phyloP scores from a whole-genome alignment of 2,329 filamentous ascomycete genomes.

The Aspergillus versicolor region DNA sequence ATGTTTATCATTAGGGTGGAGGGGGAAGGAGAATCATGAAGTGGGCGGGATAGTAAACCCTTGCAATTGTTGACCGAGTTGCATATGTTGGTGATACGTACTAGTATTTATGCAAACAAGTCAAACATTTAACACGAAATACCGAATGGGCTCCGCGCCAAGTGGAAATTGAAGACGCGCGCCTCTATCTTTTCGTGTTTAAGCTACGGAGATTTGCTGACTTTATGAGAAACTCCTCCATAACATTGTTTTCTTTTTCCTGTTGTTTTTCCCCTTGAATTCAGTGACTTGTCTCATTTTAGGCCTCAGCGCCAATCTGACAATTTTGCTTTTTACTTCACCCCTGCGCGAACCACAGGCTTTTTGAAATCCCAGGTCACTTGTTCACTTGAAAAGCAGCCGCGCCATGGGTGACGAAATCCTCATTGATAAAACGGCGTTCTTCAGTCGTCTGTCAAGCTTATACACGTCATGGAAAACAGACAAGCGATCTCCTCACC shows the following conservation, averaged over 20 bases:
- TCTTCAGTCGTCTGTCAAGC: conserved; percentile 87
- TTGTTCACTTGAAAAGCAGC: conserved; percentile 15
- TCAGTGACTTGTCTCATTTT: background rate
- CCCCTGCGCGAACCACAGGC: background rate
- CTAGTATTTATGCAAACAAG: conserved; percentile 16
- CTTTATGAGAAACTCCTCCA: background rate
- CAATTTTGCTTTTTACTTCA: background rate
- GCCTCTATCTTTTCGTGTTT: conserved; percentile 8
- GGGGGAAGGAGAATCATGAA: background rate
- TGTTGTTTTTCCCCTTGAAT: no score
- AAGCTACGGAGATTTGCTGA: background rate
- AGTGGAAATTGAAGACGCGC: conserved; percentile 3
- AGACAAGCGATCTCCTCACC: conserved; percentile 85
- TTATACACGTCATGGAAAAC: conserved; percentile 93
- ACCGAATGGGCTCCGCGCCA: background rate
- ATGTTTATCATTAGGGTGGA: background rate
- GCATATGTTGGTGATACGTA: background rate
- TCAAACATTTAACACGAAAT: conserved; percentile 15
- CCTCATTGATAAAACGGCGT: conserved; percentile 89
- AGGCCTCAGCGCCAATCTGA: background rate
- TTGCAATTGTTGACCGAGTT: background rate
- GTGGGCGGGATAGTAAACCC: background rate
- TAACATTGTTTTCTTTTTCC: background rate
- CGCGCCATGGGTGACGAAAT: conserved; percentile 71
- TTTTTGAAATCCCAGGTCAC: conserved; percentile 3